Conservation (phyloP, 2,329 filamentous ascomycete genomes). For the Endocalyx cinctus region DNA sequence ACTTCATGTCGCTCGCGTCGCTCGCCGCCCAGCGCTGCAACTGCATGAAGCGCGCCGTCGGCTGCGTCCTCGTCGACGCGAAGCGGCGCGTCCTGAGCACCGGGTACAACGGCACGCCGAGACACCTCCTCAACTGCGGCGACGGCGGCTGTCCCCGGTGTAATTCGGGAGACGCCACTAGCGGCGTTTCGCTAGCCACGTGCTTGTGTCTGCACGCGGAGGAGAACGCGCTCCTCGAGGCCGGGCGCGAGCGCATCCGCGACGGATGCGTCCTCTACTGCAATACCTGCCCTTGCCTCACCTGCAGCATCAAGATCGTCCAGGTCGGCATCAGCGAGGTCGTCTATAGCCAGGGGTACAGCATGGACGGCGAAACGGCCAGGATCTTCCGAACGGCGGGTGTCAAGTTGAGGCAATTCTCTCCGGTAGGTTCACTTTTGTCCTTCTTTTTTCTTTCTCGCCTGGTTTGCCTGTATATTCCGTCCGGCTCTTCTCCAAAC, state of each 20-base stretch:
- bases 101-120: slow-evolving; percentile 96
- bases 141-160: slow-evolving; percentile 88
- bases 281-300: slow-evolving; percentile 94
- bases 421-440: slow-evolving; percentile 56
- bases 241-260: slow-evolving; percentile 82
- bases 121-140: slow-evolving; percentile 82
- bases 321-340: slow-evolving; percentile 96
- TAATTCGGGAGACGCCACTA: slow-evolving; percentile 65
- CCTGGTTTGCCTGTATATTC: neutral
- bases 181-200: slow-evolving; percentile 72
- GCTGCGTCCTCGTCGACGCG: slow-evolving; percentile 80
- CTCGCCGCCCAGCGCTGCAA: slow-evolving; percentile 88
- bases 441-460: slow-evolving; percentile 4
- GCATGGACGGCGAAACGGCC: slow-evolving; percentile 85
- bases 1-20: slow-evolving; percentile 96
- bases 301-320: slow-evolving; percentile 97
- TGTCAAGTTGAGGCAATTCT: slow-evolving; percentile 81
- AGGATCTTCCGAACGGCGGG: slow-evolving; percentile 79
- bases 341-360: slow-evolving; percentile 89
- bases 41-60: slow-evolving; percentile 97
- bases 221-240: slow-evolving; percentile 93
- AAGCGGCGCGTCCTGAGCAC: slow-evolving; percentile 87
- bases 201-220: slow-evolving; percentile 97
- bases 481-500: neutral
- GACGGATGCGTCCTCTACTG: slow-evolving; percentile 84